Conservation (phyloP, 2,329 filamentous ascomycete species). For the Aspergillus aculeatus region DNA sequence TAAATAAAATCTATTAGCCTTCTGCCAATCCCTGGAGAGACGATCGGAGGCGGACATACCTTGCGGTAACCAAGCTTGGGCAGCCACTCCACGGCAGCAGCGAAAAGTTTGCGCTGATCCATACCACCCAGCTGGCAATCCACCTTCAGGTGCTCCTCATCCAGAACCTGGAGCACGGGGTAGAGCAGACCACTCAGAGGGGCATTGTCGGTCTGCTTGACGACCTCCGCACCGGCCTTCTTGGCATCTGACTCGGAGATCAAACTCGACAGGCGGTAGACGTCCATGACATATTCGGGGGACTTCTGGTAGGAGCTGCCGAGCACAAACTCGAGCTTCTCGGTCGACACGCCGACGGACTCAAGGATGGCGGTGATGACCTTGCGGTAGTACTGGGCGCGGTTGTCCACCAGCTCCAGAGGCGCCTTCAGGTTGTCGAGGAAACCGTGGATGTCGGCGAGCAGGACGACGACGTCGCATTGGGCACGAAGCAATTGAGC, state of each 20-base stretch:
- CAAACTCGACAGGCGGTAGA: slow-evolving; percentile 69
- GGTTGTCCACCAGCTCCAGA: slow-evolving; percentile 78
- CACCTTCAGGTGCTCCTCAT: slow-evolving; percentile 84
- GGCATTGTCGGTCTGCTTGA: slow-evolving; percentile 83
- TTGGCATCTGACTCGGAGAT: slow-evolving; percentile 71
- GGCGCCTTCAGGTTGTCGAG: slow-evolving; percentile 63
- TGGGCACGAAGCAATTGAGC: slow-evolving; percentile 82
- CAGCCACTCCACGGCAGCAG: slow-evolving; percentile 74
- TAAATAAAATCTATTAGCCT: slow-evolving; percentile 23
- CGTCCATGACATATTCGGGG: slow-evolving; percentile 78
- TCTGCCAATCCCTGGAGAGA: no score
- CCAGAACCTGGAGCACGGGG: slow-evolving; percentile 83
- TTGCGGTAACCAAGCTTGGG: slow-evolving; percentile 82
- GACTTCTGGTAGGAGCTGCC: slow-evolving; percentile 75
- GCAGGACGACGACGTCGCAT: slow-evolving; percentile 76
- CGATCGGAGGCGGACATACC: slow-evolving; percentile 29
- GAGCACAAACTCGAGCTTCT: slow-evolving; percentile 77
- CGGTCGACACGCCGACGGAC: slow-evolving; percentile 74
- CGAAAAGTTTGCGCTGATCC: slow-evolving; percentile 33
- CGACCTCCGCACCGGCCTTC: slow-evolving; percentile 88
- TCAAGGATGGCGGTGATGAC: slow-evolving; percentile 72
- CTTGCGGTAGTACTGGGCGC: slow-evolving; percentile 79
- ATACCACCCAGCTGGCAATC: slow-evolving; percentile 85
- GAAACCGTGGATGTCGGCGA: slow-evolving; percentile 63
- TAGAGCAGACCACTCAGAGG: slow-evolving; percentile 74